phyloP scores from a whole-genome alignment of 441 rosid genomes.

The Croton laevigatus region DNA sequence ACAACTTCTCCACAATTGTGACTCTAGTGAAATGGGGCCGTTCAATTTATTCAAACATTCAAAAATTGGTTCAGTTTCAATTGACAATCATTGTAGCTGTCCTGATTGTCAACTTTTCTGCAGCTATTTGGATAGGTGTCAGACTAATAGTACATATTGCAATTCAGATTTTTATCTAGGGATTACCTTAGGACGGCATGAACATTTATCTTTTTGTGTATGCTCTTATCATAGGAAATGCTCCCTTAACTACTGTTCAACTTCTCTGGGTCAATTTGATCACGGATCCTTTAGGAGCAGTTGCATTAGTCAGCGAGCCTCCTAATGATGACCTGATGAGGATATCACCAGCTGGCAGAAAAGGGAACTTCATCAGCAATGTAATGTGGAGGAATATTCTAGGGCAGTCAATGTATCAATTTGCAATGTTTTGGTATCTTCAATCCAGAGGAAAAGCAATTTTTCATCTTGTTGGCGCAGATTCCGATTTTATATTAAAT shows the following conservation, averaged over 20 bases:
- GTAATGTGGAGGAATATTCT: slow-evolving; percentile 51
- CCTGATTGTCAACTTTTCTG: slow-evolving; percentile 42
- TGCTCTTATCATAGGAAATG: slow-evolving; percentile 25
- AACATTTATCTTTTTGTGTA: not conserved
- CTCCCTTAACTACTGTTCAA: slow-evolving; percentile 52
- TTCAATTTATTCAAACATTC: slow-evolving; percentile 47
- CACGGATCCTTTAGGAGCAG: slow-evolving; percentile 55
- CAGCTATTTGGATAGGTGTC: slow-evolving; percentile 65
- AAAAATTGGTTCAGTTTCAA: slow-evolving; percentile 56
- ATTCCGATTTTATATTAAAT: slow-evolving; percentile 35
- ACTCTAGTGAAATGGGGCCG: slow-evolving; percentile 53
- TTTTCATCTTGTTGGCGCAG: slow-evolving; percentile 37
- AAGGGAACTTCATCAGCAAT: slow-evolving; percentile 37
- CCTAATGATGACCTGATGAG: slow-evolving; percentile 47
- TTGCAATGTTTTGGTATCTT: slow-evolving; percentile 30
- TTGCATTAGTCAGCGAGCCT: slow-evolving; percentile 50
- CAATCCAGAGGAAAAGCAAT: slow-evolving; percentile 39
- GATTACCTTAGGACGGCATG: not conserved
- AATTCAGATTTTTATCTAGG: not conserved
- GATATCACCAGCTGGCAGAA: slow-evolving; percentile 41
- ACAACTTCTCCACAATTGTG: slow-evolving; percentile 42
- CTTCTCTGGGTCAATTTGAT: slow-evolving; percentile 55
- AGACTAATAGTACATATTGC: not conserved
- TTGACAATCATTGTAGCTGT: slow-evolving; percentile 53
- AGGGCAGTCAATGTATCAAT: slow-evolving; percentile 46